phyloP scores from a whole-genome alignment of 225 moss, liverwort and hornwort species.

The Ulota crispa region DNA sequence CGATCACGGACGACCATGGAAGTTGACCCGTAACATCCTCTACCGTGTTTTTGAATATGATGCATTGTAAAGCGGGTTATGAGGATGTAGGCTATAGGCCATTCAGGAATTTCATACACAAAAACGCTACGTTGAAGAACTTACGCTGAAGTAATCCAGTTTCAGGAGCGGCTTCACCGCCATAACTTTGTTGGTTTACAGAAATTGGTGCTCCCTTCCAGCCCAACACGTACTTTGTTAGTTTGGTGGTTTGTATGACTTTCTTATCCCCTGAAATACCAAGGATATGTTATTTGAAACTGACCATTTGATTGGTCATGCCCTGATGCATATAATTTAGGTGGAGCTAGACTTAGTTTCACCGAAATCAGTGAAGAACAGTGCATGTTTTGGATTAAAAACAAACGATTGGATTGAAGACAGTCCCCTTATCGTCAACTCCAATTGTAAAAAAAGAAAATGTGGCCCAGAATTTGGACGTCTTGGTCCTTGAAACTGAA shows the following conservation, averaged over 20 bases:
- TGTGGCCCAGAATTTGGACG: too few species aligned
- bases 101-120: background rate
- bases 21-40: background rate
- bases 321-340: background rate
- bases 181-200: background rate
- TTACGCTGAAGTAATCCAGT: slow-evolving; percentile 36
- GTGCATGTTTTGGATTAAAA: background rate
- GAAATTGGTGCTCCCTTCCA: background rate
- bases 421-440: background rate
- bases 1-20: too few species aligned
- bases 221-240: background rate
- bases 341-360: background rate
- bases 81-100: too few species aligned
- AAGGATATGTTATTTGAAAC: background rate
- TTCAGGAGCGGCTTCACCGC: slow-evolving; percentile 12
- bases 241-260: background rate
- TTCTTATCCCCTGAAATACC: background rate
- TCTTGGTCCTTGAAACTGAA: too few species aligned
- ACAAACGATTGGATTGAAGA: background rate
- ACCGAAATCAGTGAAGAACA: background rate
- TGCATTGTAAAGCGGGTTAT: background rate
- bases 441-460: background rate
- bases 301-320: background rate
- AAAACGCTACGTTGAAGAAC: background rate
- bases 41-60: too few species aligned